Evolutionary conservation across 495 filamentous ascomycete genomes (phyloP).

Genomic region (Aspergillus kassunensis): DNA sequence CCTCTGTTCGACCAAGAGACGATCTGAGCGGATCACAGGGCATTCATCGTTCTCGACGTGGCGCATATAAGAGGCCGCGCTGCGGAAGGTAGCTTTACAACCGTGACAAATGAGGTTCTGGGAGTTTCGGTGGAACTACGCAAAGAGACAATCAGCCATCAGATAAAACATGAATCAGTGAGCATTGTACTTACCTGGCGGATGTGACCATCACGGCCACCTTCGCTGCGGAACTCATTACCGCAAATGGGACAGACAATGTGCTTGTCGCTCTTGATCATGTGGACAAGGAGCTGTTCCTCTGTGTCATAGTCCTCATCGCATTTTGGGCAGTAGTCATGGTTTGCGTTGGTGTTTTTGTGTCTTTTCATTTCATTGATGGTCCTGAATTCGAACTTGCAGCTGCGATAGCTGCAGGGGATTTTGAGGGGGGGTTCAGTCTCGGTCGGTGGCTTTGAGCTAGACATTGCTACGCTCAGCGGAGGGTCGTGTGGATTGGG

Average conservation of each 20-base stretch:
- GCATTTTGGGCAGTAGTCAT: slow-evolving; percentile 51
- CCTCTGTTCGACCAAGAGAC: slow-evolving; percentile 34
- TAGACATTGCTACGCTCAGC: too few species aligned
- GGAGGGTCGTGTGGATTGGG: too few species aligned
- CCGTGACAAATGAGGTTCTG: slow-evolving; percentile 45
- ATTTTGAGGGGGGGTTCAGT: slow-evolving; percentile 20
- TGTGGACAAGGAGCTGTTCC: slow-evolving; percentile 39
- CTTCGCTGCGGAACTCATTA: slow-evolving; percentile 44
- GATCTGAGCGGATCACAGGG: slow-evolving; percentile 17
- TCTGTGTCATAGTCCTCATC: slow-evolving; percentile 45
- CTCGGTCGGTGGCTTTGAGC: too few species aligned
- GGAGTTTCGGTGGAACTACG: slow-evolving; percentile 37
- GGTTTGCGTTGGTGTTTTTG: slow-evolving; percentile 37
- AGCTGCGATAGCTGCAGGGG: slow-evolving; percentile 57
- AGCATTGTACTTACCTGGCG: slow-evolving; percentile 31
- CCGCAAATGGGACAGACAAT: slow-evolving; percentile 51
- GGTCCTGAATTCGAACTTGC: slow-evolving; percentile 57
- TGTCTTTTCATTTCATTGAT: slow-evolving; percentile 41
- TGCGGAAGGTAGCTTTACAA: slow-evolving; percentile 40
- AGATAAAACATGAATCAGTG: neutral
- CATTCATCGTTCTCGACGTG: slow-evolving; percentile 52
- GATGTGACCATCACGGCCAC: slow-evolving; percentile 44
- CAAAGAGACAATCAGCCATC: neutral
- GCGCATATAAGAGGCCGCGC: slow-evolving; percentile 39
- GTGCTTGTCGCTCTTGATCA: slow-evolving; percentile 37